Evolutionary conservation across 441 rosid genomes (phyloP).

Genomic region (Gossypium gossypioides): DNA sequence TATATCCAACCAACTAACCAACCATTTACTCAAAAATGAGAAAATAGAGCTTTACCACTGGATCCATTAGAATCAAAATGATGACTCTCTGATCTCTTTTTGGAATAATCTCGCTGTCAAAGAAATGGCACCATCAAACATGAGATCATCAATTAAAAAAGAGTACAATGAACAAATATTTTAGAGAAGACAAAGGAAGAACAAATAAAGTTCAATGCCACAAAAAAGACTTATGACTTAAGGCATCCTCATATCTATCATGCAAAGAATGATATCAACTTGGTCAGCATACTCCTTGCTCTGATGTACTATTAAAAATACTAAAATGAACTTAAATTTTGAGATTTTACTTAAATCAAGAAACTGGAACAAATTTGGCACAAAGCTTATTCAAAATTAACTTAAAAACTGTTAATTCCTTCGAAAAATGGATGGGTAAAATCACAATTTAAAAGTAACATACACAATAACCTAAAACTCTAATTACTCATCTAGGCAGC

Average conservation of each 20-base stretch:
- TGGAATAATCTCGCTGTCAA: slow-evolving; percentile 69
- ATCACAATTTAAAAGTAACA: background rate
- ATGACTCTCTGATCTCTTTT: slow-evolving; percentile 64
- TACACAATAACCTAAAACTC: background rate
- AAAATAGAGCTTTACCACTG: slow-evolving; percentile 32
- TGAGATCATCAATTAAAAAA: background rate
- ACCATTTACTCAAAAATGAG: background rate
- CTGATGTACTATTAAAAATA: background rate
- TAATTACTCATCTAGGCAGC: background rate
- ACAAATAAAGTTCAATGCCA: slow-evolving; percentile 1
- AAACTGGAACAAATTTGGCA: background rate
- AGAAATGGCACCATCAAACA: slow-evolving; percentile 7
- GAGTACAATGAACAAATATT: background rate
- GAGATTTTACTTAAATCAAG: background rate
- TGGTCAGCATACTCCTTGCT: background rate
- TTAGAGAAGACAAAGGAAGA: background rate
- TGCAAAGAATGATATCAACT: background rate
- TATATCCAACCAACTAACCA: slow-evolving; percentile 3
- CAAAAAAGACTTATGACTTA: background rate
- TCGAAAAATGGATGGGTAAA: background rate
- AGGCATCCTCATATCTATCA: background rate
- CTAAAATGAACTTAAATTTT: background rate
- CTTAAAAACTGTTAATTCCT: background rate
- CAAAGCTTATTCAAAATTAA: background rate
- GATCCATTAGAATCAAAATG: slow-evolving; percentile 77